These are phyloP conservation scores for Parastagonospora avenae DNA, from an alignment of 2,329 filamentous ascomycete genomes.

Conservation along the genomic window DNA sequence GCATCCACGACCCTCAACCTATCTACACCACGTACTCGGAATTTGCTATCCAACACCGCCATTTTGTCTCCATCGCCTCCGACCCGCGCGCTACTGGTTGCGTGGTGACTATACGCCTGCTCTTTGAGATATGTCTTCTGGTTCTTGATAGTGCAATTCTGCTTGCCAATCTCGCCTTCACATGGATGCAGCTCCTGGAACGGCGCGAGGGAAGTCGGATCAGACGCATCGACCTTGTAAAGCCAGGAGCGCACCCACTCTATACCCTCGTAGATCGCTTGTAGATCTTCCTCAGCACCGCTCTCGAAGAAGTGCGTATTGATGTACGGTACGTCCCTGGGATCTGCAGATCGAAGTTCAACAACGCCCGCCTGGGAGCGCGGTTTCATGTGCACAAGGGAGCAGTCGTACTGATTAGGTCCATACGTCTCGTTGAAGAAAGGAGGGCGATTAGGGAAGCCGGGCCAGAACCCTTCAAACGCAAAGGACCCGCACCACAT, in stretches of 20 bases:
- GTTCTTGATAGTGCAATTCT: constrained; percentile 38
- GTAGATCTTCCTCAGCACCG: constrained; percentile 53
- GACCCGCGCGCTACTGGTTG: constrained; percentile 18
- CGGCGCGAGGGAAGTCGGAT: constrained; percentile 37
- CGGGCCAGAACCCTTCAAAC: constrained; percentile 38
- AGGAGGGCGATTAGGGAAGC: constrained; percentile 26
- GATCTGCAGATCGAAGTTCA: constrained; percentile 62
- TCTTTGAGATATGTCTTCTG: constrained; percentile 36
- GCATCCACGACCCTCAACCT: constrained; percentile 27
- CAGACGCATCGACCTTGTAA: constrained; percentile 28
- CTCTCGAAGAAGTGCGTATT: constrained; percentile 42
- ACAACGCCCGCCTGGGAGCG: constrained; percentile 66
- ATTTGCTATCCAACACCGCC: constrained; percentile 22
- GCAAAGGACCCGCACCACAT: constrained; percentile 36
- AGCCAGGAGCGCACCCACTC: constrained; percentile 55
- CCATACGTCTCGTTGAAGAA: constrained; percentile 26
- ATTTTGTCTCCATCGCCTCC: constrained; percentile 16
- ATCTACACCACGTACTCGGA: constrained; percentile 14
- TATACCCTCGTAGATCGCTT: constrained; percentile 62
- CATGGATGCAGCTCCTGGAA: constrained; percentile 57
- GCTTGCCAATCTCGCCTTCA: constrained; percentile 58
- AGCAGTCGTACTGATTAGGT: constrained; percentile 33
- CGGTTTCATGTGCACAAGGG: constrained; percentile 51
- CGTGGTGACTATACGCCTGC: constrained; percentile 24
- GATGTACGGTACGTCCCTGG: constrained; percentile 66